A percentile compares a stretch with the other conserved stretches of the same genome.
Conservation (phyloP, 2,329 filamentous ascomycete genomes). For the Hymenoscyphus salicellus region DNA sequence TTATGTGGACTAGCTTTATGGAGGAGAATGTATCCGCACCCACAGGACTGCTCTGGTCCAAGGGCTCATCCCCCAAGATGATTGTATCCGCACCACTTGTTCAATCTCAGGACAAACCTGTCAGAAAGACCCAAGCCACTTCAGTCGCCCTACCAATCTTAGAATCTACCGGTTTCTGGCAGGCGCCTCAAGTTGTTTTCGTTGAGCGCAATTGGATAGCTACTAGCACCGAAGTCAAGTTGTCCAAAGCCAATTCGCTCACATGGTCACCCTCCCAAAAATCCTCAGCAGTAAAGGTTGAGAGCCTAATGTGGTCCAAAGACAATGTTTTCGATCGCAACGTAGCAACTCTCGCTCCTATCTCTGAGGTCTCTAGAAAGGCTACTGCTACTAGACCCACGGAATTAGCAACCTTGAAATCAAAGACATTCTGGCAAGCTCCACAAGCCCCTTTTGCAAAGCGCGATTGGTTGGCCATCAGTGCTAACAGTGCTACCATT, state of each 20-base stretch:
- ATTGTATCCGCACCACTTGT: neutral
- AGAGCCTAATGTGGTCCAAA: neutral
- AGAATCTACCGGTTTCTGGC: conserved; percentile 9
- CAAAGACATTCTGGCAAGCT: conserved; percentile 1
- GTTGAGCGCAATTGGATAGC: conserved; percentile 5
- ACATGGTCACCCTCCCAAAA: conserved; percentile 1
- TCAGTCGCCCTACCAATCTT: conserved; percentile 2
- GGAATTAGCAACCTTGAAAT: conserved; percentile 2
- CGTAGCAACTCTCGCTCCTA: neutral
- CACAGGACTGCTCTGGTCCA: neutral
- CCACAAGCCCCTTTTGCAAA: neutral
- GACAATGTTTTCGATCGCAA: neutral
- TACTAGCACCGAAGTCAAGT: neutral
- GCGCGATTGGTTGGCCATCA: neutral
- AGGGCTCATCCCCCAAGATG: neutral
- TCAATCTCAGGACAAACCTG: neutral
- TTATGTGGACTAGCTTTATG: neutral
- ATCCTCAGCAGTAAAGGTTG: neutral
- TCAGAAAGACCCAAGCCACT: neutral
- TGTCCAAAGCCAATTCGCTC: neutral
- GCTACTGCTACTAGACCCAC: neutral
- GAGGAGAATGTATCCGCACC: neutral
- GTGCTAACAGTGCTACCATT: no score
- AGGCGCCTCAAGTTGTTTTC: conserved; percentile 1
- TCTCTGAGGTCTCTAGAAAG: neutral